These are phyloP conservation scores for Fusarium sulawesiense DNA, from an alignment of 2,329 filamentous ascomycete species.

Conservation along the genomic window DNA sequence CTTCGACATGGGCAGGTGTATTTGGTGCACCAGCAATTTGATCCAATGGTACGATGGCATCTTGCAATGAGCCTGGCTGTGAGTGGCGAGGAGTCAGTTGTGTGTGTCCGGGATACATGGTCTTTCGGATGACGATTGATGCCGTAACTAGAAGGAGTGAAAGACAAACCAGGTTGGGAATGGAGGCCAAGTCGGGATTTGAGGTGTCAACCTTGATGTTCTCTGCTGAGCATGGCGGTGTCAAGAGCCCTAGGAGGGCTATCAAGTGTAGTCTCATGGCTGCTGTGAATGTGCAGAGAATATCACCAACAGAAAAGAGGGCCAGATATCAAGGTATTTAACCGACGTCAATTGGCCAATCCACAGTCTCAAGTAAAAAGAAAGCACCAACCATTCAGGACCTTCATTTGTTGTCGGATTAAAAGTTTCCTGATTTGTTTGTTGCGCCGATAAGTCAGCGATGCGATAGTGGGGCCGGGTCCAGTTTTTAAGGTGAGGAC, in stretches of 20 bases:
- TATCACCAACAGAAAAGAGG: neutral
- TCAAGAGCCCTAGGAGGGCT: conserved; percentile 12
- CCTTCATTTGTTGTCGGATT: neutral
- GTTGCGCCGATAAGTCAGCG: neutral
- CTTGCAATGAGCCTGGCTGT: conserved; percentile 19
- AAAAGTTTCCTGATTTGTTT: conserved; percentile 16
- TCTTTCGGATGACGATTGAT: neutral
- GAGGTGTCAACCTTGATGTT: conserved; percentile 20
- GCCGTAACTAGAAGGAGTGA: neutral
- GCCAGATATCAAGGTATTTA: conserved; percentile 9
- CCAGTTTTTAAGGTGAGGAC: conserved; percentile 43
- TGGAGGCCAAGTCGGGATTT: conserved; percentile 21
- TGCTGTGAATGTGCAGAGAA: neutral
- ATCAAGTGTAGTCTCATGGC: conserved; percentile 19
- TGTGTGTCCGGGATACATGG: neutral
- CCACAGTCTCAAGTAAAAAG: neutral
- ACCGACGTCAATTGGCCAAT: neutral
- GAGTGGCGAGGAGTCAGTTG: conserved; percentile 17
- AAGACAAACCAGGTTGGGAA: conserved; percentile 35
- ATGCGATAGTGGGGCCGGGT: conserved; percentile 10
- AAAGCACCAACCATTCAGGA: neutral
- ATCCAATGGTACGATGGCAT: conserved; percentile 45
- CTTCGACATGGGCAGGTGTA: conserved; percentile 46
- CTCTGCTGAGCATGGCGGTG: conserved; percentile 14
- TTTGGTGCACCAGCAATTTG: conserved; percentile 34